Evolutionary conservation across 495 filamentous ascomycete species (phyloP).

Genomic region (Tricharina praecox): DNA sequence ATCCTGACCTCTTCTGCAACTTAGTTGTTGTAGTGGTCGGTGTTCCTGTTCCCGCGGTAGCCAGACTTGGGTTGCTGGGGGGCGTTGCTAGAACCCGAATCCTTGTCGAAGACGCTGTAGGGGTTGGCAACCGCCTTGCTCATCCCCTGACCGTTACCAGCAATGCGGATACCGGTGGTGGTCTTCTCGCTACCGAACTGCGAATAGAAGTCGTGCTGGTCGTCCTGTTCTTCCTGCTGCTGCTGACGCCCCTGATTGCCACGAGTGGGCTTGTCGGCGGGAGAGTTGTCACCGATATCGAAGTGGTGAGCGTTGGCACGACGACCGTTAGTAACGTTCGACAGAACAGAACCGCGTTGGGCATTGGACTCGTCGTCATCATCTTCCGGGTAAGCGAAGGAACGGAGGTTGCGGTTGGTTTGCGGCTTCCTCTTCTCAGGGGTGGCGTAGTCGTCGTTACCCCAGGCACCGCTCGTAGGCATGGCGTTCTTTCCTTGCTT

Average conservation of each 20-base stretch:
- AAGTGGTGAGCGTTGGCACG: constrained; percentile 13
- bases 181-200: background rate
- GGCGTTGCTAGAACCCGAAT: too few relatives aligned
- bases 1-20: too few relatives aligned
- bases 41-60: too few relatives aligned
- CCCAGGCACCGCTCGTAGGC: constrained; percentile 41
- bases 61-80: too few relatives aligned
- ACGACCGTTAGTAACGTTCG: constrained; percentile 4
- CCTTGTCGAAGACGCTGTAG: too few relatives aligned
- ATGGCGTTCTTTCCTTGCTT: background rate
- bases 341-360: too few relatives aligned
- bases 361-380: too few relatives aligned
- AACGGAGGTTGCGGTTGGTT: constrained; percentile 43
- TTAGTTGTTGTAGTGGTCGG: too few relatives aligned
- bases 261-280: constrained; percentile 6
- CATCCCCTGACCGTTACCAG: constrained; percentile 61
- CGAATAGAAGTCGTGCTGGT: constrained; percentile 20
- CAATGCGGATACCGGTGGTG: constrained; percentile 34
- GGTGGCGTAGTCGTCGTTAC: constrained; percentile 69
- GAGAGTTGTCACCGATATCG: constrained; percentile 24
- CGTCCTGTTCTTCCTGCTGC: constrained; percentile 17
- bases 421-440: constrained; percentile 59
- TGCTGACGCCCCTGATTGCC: constrained; percentile 13
- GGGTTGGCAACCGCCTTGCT: constrained; percentile 33
- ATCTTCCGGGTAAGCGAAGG: constrained; percentile 57